A percentile compares a stretch with the other conserved stretches of the same genome.
These are phyloP conservation scores for Salvia splendens DNA, from an alignment of 257 asterid genomes.

Conservation along the genomic window DNA sequence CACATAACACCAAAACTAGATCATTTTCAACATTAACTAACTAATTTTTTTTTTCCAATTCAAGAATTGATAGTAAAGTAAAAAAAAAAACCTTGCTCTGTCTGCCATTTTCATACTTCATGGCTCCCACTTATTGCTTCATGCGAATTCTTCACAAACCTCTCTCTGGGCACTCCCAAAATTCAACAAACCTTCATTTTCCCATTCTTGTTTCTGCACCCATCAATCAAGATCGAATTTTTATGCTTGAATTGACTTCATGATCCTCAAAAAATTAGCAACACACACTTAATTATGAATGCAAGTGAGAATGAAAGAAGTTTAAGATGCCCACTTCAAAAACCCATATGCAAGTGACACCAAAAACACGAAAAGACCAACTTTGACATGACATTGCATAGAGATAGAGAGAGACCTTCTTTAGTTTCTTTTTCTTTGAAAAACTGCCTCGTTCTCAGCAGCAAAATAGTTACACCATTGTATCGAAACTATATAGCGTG, in stretches of 20 bases:
- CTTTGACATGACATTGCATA: constrained; percentile 34
- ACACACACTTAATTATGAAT: constrained; percentile 15
- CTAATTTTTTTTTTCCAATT: constrained; percentile 8
- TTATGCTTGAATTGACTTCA: constrained; percentile 19
- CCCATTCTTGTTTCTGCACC: constrained; percentile 21
- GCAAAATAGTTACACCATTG: constrained; percentile 56
- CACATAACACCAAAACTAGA: constrained; percentile 38
- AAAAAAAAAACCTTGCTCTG: constrained; percentile 62
- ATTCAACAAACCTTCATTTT: constrained; percentile 16
- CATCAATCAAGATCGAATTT: constrained; percentile 28
- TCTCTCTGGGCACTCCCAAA: constrained; percentile 36
- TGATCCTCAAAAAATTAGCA: constrained; percentile 18
- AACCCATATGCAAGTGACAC: constrained; percentile 31
- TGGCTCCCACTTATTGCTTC: constrained; percentile 63
- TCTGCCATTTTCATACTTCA: constrained; percentile 73
- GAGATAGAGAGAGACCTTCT: constrained; percentile 20
- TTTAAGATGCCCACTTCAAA: background rate
- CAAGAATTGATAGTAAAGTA: background rate
- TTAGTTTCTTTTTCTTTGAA: constrained; percentile 29
- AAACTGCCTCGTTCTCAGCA: constrained; percentile 60
- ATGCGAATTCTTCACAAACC: constrained; percentile 46
- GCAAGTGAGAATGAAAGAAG: constrained; percentile 7
- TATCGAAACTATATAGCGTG: constrained; percentile 46
- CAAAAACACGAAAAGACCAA: constrained; percentile 34
- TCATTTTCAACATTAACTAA: constrained; percentile 30